Evolutionary conservation across 2,329 filamentous ascomycete species (phyloP).

Genomic region (Cordyceps cicadae): DNA sequence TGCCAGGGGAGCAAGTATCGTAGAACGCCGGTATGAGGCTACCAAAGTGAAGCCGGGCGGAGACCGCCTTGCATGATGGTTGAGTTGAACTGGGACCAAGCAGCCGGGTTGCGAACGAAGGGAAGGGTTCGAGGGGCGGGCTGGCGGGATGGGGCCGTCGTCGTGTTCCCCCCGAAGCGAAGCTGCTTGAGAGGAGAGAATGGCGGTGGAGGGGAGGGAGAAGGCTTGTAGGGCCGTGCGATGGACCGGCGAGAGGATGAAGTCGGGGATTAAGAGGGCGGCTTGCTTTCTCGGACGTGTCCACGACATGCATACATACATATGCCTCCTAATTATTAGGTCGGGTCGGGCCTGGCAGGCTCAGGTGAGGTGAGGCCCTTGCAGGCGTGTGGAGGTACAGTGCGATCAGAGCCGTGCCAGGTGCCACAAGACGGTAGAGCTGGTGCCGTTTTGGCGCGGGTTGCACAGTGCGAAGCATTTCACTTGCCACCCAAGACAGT

Average conservation of each 20-base stretch:
- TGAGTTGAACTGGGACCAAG: not conserved
- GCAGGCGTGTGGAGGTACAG: constrained; percentile 7
- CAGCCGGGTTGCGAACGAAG: not conserved
- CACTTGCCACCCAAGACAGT: not conserved
- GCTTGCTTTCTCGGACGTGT: not conserved
- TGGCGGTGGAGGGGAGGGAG: not conserved
- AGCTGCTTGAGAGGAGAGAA: not conserved
- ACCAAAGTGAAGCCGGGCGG: not conserved
- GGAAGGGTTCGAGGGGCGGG: not conserved
- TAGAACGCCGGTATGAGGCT: constrained; percentile 2
- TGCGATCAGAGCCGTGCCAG: not conserved
- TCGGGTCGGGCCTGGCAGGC: not conserved
- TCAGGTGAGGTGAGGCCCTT: constrained; percentile 1
- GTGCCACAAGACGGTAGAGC: not conserved
- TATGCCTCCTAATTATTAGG: not conserved
- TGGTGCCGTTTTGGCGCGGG: not conserved
- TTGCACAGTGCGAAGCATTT: not conserved
- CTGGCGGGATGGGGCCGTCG: not conserved
- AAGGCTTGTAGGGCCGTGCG: not conserved
- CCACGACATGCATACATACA: not conserved
- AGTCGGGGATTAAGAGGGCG: not conserved
- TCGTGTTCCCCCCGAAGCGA: not conserved
- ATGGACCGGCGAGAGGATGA: not conserved
- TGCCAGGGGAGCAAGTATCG: not conserved
- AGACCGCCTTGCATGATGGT: not conserved